Evolutionary conservation across 192 early-diverging fungal genomes (phyloP).

Genomic region (Coemansia sp.): DNA sequence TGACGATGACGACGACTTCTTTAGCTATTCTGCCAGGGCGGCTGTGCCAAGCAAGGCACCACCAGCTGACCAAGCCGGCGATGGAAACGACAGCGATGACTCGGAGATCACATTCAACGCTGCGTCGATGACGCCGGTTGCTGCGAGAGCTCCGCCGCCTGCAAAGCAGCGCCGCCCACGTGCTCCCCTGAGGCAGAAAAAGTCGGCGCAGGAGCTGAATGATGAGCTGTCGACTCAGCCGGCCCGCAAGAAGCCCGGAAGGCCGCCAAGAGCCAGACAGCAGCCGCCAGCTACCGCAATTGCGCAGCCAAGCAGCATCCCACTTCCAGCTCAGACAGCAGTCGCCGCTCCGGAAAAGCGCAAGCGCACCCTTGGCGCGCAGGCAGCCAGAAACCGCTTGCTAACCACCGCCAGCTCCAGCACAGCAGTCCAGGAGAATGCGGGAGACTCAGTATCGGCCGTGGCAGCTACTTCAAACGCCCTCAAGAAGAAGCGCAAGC

Average conservation of each 20-base stretch:
- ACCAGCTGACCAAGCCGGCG: slow-evolving; percentile 1
- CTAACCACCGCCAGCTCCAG: not conserved
- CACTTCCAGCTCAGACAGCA: not conserved
- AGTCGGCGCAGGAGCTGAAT: slow-evolving; percentile 31
- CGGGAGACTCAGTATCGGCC: not conserved
- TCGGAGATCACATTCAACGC: slow-evolving; percentile 53
- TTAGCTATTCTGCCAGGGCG: not conserved
- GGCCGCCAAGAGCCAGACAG: slow-evolving; percentile 1
- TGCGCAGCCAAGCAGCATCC: not conserved
- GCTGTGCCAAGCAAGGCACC: too few relatives aligned
- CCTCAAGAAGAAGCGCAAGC: slow-evolving; percentile 53
- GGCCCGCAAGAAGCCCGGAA: slow-evolving; percentile 25
- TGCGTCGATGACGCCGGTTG: slow-evolving; percentile 11
- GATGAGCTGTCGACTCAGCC: slow-evolving; percentile 41
- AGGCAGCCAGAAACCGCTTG: not conserved
- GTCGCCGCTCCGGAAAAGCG: slow-evolving; percentile 7
- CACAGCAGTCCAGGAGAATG: not conserved
- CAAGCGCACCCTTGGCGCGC: slow-evolving; percentile 17
- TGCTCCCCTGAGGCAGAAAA: slow-evolving; percentile 11
- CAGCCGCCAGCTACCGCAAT: not conserved
- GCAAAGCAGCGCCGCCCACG: slow-evolving; percentile 4
- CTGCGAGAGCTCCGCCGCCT: slow-evolving; percentile 2
- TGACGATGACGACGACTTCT: not conserved
- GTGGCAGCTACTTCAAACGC: slow-evolving; percentile 7
- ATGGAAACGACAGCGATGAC: slow-evolving; percentile 40